These are phyloP conservation scores for Ceratocystis albifundus DNA, from an alignment of 2,329 filamentous ascomycete genomes.

Conservation along the genomic window DNA sequence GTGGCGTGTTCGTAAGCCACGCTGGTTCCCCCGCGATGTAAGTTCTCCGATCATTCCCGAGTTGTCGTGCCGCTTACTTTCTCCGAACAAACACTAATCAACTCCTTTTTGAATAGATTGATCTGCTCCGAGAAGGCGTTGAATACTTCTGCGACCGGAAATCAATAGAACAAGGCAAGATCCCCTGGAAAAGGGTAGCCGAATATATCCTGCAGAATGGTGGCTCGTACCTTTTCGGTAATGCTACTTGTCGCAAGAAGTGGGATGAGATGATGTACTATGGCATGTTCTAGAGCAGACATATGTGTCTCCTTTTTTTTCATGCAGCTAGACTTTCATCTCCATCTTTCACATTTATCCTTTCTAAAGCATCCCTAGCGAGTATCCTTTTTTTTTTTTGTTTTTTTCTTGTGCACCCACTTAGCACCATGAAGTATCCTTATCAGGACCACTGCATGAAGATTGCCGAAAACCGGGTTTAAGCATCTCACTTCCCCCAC, in stretches of 20 bases:
- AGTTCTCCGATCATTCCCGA: constrained; percentile 30
- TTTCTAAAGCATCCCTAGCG: neutral
- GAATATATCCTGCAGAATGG: constrained; percentile 42
- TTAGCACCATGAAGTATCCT: neutral
- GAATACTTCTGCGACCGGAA: constrained; percentile 28
- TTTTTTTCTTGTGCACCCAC: neutral
- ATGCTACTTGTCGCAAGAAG: constrained; percentile 47
- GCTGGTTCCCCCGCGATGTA: constrained; percentile 54
- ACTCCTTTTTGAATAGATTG: constrained; percentile 30
- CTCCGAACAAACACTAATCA: neutral
- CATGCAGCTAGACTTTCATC: neutral
- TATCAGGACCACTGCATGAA: neutral
- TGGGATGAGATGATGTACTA: constrained; percentile 38
- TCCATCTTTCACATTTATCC: neutral
- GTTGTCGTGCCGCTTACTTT: neutral
- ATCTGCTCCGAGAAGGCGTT: constrained; percentile 37
- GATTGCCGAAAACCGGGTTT: neutral
- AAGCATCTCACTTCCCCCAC: neutral
- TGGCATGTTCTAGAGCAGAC: neutral
- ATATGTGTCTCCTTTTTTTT: neutral
- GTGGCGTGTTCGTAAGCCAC: constrained; percentile 52
- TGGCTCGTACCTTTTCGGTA: constrained; percentile 48
- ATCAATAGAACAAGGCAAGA: constrained; percentile 31
- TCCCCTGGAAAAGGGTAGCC: constrained; percentile 48
- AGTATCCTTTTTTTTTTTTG: neutral